phyloP scores from a whole-genome alignment of 805 yeast species.

The Metschnikowia chrysomelidarum region DNA sequence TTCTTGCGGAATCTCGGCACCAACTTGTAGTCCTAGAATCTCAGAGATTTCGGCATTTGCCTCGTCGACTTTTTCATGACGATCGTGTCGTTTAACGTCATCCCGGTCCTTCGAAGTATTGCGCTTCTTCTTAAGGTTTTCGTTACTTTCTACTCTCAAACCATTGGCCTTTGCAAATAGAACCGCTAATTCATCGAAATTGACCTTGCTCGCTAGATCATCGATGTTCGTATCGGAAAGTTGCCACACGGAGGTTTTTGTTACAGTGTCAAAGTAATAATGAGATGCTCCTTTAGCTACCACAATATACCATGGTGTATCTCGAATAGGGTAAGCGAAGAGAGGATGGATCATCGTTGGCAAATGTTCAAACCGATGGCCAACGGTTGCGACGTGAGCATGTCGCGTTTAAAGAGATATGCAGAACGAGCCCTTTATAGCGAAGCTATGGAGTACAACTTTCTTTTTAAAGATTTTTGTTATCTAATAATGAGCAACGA shows the following conservation, averaged over 20 bases:
- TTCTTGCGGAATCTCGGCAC: too few relatives aligned
- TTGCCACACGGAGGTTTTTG: slow-evolving; percentile 33
- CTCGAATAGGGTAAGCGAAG: slow-evolving; percentile 13
- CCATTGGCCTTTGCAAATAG: slow-evolving; percentile 30
- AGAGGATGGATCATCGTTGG: slow-evolving; percentile 13
- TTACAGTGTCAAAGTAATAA: slow-evolving; percentile 28
- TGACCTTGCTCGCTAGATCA: slow-evolving; percentile 22
- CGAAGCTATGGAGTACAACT: too few relatives aligned
- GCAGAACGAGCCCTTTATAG: too few relatives aligned
- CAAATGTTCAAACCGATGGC: too few relatives aligned
- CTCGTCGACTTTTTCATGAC: neutral
- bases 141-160: slow-evolving; percentile 1
- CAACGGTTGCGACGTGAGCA: too few relatives aligned
- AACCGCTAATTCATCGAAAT: slow-evolving; percentile 29
- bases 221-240: slow-evolving; percentile 23
- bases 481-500: too few relatives aligned
- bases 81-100: neutral
- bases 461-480: too few relatives aligned
- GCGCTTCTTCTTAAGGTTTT: neutral
- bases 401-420: too few relatives aligned
- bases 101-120: neutral
- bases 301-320: slow-evolving; percentile 29
- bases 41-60: neutral
- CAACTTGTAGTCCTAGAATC: neutral
- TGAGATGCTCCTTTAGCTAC: slow-evolving; percentile 27